Evolutionary conservation across 306 rosid species (phyloP).

Genomic region (Sicyos baderoa): DNA sequence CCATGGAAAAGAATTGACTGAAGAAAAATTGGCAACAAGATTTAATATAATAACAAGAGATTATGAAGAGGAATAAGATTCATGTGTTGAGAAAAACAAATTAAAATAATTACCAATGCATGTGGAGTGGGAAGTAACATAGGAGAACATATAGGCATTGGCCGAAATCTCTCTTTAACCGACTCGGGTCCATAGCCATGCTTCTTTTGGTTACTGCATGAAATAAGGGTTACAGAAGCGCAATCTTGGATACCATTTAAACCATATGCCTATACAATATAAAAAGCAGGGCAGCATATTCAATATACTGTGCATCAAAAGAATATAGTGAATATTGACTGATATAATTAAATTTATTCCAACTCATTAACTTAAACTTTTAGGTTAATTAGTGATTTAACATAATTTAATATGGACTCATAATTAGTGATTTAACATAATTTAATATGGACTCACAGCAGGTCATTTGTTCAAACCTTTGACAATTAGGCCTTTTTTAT

Average conservation of each 20-base stretch:
- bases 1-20: neutral
- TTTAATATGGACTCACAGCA: too few relatives aligned
- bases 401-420: too few relatives aligned
- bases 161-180: slow-evolving; percentile 71
- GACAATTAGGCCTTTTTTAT: too few relatives aligned
- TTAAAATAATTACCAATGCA: slow-evolving; percentile 62
- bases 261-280: neutral
- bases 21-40: neutral
- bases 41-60: neutral
- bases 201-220: slow-evolving; percentile 59
- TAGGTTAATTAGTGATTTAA: too few relatives aligned
- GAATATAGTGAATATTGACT: neutral
- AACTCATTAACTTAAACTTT: too few relatives aligned
- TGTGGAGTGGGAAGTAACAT: slow-evolving; percentile 86
- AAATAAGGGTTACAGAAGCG: slow-evolving; percentile 24
- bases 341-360: too few relatives aligned
- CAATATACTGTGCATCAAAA: neutral
- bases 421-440: too few relatives aligned
- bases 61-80: neutral
- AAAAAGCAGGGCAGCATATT: neutral
- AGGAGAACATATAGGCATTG: slow-evolving; percentile 93
- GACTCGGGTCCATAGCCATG: slow-evolving; percentile 39
- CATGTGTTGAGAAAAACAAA: slow-evolving; percentile 21
- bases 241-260: slow-evolving; percentile 9
- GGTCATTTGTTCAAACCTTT: too few relatives aligned